phyloP scores from a whole-genome alignment of 1,139 yeast species.

The Schizosaccharomyces versatilis region DNA sequence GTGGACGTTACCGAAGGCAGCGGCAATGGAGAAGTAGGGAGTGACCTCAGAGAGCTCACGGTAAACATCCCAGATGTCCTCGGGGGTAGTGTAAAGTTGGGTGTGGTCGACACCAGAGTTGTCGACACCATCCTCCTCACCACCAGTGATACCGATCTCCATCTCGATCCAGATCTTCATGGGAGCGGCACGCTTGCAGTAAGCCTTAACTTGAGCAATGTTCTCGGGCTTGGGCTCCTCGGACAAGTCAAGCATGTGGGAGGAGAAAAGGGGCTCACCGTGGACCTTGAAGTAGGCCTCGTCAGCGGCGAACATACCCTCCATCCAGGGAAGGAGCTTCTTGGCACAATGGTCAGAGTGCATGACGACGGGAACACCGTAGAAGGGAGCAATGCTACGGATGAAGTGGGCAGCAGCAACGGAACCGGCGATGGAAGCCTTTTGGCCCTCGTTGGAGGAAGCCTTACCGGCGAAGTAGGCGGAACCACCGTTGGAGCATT shows the following conservation, averaged over 20 bases:
- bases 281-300: constrained; percentile 67
- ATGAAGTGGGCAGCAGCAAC: constrained; percentile 96
- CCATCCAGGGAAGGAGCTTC: constrained; percentile 95
- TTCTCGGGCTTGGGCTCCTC: constrained; percentile 93
- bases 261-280: constrained; percentile 93
- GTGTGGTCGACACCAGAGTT: constrained; percentile 81
- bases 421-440: constrained; percentile 85
- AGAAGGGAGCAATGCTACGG: constrained; percentile 86
- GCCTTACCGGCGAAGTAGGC: constrained; percentile 75
- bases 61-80: constrained; percentile 79
- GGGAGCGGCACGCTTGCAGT: constrained; percentile 84
- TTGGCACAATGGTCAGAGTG: constrained; percentile 99
- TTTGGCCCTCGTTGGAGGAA: constrained; percentile 77
- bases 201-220: constrained; percentile 82
- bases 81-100: constrained; percentile 81
- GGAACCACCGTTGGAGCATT: constrained; percentile 97
- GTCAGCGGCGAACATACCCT: constrained; percentile 92
- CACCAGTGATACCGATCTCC: constrained; percentile 99
- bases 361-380: constrained; percentile 88
- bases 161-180: constrained; percentile 96
- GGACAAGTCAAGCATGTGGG: constrained; percentile 95
- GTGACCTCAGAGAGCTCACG: constrained; percentile 76
- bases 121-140: constrained; percentile 99
- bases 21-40: constrained; percentile 97
- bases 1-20: constrained; percentile 98